Evolutionary conservation across 2,329 filamentous ascomycete species (phyloP).

Genomic region (Trichoderma koningiopsis): DNA sequence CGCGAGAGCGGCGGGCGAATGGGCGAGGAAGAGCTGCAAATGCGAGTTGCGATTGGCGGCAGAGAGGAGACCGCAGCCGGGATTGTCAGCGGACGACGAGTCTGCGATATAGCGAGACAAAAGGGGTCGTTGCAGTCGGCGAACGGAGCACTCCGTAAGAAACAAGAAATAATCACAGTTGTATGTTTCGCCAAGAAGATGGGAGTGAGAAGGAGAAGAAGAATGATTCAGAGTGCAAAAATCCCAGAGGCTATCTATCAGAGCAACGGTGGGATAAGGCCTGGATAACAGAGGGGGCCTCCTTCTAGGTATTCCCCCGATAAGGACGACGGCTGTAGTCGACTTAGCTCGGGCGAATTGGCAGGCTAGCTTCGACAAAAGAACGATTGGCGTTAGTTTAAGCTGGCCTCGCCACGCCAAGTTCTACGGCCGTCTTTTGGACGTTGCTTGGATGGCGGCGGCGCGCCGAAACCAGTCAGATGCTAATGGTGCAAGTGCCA

Average conservation of each 20-base stretch:
- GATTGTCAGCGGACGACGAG: slow-evolving; percentile 12
- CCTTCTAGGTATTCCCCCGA: slow-evolving; percentile 21
- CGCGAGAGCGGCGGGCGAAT: slow-evolving; percentile 21
- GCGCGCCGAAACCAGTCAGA: slow-evolving; percentile 18
- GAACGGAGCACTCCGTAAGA: not conserved
- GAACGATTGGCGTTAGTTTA: slow-evolving; percentile 10
- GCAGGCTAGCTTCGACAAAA: slow-evolving; percentile 1
- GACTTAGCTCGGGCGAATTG: slow-evolving; percentile 24
- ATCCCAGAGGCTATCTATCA: not conserved
- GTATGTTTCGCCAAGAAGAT: not conserved
- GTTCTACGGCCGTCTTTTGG: not conserved
- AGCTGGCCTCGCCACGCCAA: slow-evolving; percentile 16
- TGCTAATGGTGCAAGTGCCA: not conserved
- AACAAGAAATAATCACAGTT: not conserved
- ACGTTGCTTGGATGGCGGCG: slow-evolving; percentile 2
- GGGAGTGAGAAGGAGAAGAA: not conserved
- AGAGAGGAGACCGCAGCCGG: slow-evolving; percentile 8
- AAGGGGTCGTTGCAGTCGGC: slow-evolving; percentile 6
- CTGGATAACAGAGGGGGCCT: slow-evolving; percentile 24
- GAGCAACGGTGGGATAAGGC: slow-evolving; percentile 1
- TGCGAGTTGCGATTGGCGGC: slow-evolving; percentile 13
- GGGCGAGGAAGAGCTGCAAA: slow-evolving; percentile 3
- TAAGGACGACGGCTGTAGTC: slow-evolving; percentile 24
- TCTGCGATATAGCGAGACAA: slow-evolving; percentile 10
- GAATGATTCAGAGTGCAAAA: not conserved